Base-by-base conservation (phyloP, 345 rosid species). In the Conringia planisiliqua region DNA sequence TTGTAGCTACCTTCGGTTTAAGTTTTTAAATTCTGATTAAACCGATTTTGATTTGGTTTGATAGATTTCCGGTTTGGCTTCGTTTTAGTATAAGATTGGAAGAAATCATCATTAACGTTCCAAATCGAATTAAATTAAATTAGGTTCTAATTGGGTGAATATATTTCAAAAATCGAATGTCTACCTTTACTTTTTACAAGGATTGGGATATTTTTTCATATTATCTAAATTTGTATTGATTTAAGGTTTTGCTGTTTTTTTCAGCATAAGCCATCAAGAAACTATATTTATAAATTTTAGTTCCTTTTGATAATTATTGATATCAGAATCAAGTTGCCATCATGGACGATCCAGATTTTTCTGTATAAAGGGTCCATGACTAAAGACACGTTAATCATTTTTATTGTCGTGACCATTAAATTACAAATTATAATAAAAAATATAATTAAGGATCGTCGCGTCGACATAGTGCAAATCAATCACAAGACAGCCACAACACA, bases 261-360 rank as follows among this genome's bases (percentile, higher is more conserved):
- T 55, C 40, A 39, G 7, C 5, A 29, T n/a, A 17, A 17, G 43
- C 38, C 43, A 57, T 56, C 24, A 10, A 57, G 20, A 57, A 30
- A 43, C 13, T 18, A 32, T 29, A 44, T 46, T 27, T 22, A n/a
- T 20, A 33, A 20, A 11, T 22, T 6, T 52, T 4, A 1, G n/a
- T 71, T 24, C 9, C 29, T 59, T 33, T 33, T 10, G 74, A 44
- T 7, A 29, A 54, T 14, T 16, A 18, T 59, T 11, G 9, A 71
- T 35, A 60, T 26, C 27, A 47, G 2, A 60, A 71, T 71, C 68
- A 36, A 71, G 54, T 62, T 39, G 70, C 32, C 43, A 72, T 72
- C 70, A 72, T 72, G 76, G 18, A 22, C 62, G 76, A 62, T 40
- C 70, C 59, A n/a, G 24, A 39, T 9, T 62, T 62, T 62, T 71